phyloP scores from a whole-genome alignment of 305 asterid genomes.

The Fraxinus velutina region DNA sequence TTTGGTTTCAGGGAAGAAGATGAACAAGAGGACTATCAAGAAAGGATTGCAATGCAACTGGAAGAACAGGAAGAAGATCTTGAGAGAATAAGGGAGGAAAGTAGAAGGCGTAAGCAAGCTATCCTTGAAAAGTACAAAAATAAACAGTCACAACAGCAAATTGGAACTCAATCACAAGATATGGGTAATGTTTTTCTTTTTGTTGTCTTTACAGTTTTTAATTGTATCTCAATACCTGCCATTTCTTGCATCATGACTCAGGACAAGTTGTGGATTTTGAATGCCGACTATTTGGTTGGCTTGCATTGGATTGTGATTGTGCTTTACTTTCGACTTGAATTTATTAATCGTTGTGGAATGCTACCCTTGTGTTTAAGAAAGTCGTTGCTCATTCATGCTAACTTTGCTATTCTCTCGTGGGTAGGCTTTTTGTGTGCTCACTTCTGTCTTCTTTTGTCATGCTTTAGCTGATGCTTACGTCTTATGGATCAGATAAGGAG shows the following conservation, averaged over 20 bases:
- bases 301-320: slow-evolving; percentile 3
- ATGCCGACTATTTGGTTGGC: background rate
- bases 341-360: slow-evolving; percentile 9
- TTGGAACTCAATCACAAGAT: slow-evolving; percentile 34
- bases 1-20: slow-evolving; percentile 61
- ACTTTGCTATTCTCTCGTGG: background rate
- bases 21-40: slow-evolving; percentile 73
- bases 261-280: slow-evolving; percentile 4
- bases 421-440: background rate
- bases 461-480: slow-evolving; percentile 17
- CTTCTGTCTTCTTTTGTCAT: slow-evolving; percentile 14
- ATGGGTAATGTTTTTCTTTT: slow-evolving; percentile 24
- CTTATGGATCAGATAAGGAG: slow-evolving; percentile 40
- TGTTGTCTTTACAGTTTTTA: background rate
- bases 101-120: slow-evolving; percentile 85
- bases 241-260: background rate
- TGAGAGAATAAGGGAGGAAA: slow-evolving; percentile 91
- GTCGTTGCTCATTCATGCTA: background rate
- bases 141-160: slow-evolving; percentile 37
- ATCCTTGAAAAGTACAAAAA: slow-evolving; percentile 79
- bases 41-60: slow-evolving; percentile 63
- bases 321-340: background rate
- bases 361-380: background rate
- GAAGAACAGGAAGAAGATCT: slow-evolving; percentile 91
- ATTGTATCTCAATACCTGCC: background rate